These are phyloP conservation scores for Melaleuca quinquenervia DNA, from an alignment of 345 rosid species.

Conservation along the genomic window DNA sequence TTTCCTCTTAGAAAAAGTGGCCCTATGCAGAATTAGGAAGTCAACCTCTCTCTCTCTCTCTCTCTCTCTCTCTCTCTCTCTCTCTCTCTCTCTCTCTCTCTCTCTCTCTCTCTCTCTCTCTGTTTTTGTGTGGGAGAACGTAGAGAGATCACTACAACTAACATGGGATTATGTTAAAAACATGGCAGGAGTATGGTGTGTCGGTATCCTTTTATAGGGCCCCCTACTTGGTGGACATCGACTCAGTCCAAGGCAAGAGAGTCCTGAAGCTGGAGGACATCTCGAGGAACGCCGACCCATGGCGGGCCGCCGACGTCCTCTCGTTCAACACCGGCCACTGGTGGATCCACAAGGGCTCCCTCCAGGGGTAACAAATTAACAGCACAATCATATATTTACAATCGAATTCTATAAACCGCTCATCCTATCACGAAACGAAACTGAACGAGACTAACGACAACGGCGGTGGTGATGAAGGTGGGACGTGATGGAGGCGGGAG, in stretches of 20 bases:
- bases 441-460: neutral
- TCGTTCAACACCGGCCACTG: slow-evolving; percentile 90
- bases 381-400: neutral
- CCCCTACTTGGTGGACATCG: slow-evolving; percentile 83
- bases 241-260: slow-evolving; percentile 53
- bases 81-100: neutral
- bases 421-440: neutral
- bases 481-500: slow-evolving; percentile 74
- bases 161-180: neutral
- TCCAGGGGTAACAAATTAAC: slow-evolving; percentile 44
- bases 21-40: neutral
- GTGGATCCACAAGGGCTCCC: slow-evolving; percentile 78
- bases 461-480: slow-evolving; percentile 33
- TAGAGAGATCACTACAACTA: neutral
- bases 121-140: neutral
- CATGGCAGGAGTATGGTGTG: slow-evolving; percentile 56
- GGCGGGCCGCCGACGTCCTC: slow-evolving; percentile 68
- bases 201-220: slow-evolving; percentile 55
- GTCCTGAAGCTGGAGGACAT: slow-evolving; percentile 61
- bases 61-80: too few species aligned
- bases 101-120: neutral
- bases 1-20: neutral
- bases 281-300: slow-evolving; percentile 46
- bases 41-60: neutral
- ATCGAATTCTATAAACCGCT: neutral